These are phyloP conservation scores for Rhizopus sp. DNA, from an alignment of 371 early-diverging fungal genomes.

Conservation along the genomic window DNA sequence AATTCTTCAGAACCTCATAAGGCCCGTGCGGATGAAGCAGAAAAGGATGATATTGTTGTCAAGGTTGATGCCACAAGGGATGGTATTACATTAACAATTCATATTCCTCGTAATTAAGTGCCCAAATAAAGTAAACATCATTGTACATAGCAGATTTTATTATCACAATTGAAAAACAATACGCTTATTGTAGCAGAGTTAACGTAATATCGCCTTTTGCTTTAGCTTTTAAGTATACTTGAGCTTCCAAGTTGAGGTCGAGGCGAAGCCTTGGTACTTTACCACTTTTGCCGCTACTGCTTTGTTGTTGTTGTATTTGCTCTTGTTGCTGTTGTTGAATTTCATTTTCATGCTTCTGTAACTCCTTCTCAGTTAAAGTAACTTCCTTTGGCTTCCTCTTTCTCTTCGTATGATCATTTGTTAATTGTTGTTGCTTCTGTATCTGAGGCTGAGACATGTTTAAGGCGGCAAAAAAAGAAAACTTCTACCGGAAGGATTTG, in stretches of 20 bases:
- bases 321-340: conserved; percentile 12
- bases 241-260: conserved; percentile 28
- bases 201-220: conserved; percentile 28
- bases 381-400: background rate
- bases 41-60: conserved; percentile 28
- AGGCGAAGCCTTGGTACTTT: conserved; percentile 23
- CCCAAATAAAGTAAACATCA: background rate
- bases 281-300: conserved; percentile 2
- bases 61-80: conserved; percentile 32
- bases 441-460: no score
- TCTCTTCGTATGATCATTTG: background rate
- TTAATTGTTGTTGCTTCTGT: background rate
- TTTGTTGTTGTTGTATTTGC: conserved; percentile 9
- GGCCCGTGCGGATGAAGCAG: background rate
- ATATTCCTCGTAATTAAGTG: conserved; percentile 27
- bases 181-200: conserved; percentile 19
- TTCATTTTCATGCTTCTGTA: conserved; percentile 5
- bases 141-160: background rate
- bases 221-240: conserved; percentile 26
- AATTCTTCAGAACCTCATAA: background rate
- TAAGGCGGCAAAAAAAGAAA: no score
- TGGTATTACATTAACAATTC: conserved; percentile 29
- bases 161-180: background rate
- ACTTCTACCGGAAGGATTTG: no score
- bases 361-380: background rate